A percentile compares a stretch with the other conserved stretches of the same genome.
Evolutionary conservation across 306 rosid species (phyloP).

Genomic region (Rubus parviflorus): DNA sequence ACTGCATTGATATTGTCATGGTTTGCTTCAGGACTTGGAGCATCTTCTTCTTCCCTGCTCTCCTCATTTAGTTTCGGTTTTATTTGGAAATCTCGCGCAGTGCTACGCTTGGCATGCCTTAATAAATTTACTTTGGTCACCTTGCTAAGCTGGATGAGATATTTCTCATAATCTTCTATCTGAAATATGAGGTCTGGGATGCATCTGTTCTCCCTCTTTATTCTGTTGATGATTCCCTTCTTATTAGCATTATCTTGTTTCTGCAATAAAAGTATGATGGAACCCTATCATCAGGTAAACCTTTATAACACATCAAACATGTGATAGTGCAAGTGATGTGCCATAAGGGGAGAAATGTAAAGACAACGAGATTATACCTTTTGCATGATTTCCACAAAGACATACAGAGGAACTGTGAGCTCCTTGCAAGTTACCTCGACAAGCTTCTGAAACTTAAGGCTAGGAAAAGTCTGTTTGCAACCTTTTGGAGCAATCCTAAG

Average conservation of each 20-base stretch:
- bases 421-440: slow-evolving; percentile 46
- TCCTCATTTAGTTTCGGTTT: slow-evolving; percentile 4
- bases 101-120: slow-evolving; percentile 46
- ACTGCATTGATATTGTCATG: slow-evolving; percentile 13
- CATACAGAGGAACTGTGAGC: slow-evolving; percentile 39
- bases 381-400: slow-evolving; percentile 34
- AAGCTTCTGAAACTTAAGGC: slow-evolving; percentile 39
- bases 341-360: background rate
- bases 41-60: slow-evolving; percentile 21
- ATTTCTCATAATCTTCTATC: slow-evolving; percentile 47
- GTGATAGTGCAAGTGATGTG: background rate
- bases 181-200: slow-evolving; percentile 43
- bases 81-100: slow-evolving; percentile 42
- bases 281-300: background rate
- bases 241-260: slow-evolving; percentile 29
- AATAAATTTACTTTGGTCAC: slow-evolving; percentile 39
- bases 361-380: slow-evolving; percentile 19
- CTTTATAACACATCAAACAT: background rate
- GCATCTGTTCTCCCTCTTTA: slow-evolving; percentile 46
- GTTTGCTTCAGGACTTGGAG: slow-evolving; percentile 23
- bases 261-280: slow-evolving; percentile 19
- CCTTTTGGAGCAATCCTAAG: slow-evolving; percentile 43
- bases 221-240: slow-evolving; percentile 34
- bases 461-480: slow-evolving; percentile 39
- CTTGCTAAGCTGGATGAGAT: slow-evolving; percentile 47